Percentiles rank a stretch among this genome's conserved stretches.
Conservation (phyloP, 176 grass and related monocot genomes). For the Metroxylon sagu region DNA sequence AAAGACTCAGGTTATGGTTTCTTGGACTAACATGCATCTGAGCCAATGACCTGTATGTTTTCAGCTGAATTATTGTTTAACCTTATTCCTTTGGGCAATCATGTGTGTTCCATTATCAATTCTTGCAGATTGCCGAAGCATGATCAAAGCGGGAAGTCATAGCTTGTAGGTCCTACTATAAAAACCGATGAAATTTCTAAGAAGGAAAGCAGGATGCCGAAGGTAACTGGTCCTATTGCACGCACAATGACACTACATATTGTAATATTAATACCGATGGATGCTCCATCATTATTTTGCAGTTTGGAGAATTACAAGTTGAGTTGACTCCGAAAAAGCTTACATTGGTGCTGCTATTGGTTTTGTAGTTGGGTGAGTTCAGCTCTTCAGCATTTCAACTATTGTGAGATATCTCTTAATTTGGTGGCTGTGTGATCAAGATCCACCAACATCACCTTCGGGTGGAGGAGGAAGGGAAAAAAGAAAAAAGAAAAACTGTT, state of each 20-base stretch:
- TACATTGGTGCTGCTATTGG: slow-evolving; percentile 56
- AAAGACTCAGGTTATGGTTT: no score
- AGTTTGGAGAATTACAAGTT: slow-evolving; percentile 72
- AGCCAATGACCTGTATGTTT: no score
- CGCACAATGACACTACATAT: no score
- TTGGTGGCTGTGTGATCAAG: no score
- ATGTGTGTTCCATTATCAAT: background rate
- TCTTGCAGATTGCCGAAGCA: slow-evolving; percentile 61
- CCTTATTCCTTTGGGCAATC: no score
- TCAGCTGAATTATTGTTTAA: no score
- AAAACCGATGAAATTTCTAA: slow-evolving; percentile 39
- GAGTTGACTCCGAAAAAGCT: slow-evolving; percentile 58
- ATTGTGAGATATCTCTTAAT: no score
- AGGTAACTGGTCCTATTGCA: slow-evolving; percentile 25
- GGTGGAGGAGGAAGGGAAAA: no score
- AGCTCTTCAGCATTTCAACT: background rate
- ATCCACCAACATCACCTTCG: no score
- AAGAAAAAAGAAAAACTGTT: no score
- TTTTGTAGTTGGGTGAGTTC: slow-evolving; percentile 59
- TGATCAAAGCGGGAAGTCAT: slow-evolving; percentile 70
- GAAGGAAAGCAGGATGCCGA: slow-evolving; percentile 57
- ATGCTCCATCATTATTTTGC: slow-evolving; percentile 2
- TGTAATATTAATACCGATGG: no score
- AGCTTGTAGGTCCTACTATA: slow-evolving; percentile 37
- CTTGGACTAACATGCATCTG: no score